Evolutionary conservation across 2,329 filamentous ascomycete genomes (phyloP), one percentile per base, ranked within the genome.

Genomic region (Cladophialophora exuberans): DNA sequence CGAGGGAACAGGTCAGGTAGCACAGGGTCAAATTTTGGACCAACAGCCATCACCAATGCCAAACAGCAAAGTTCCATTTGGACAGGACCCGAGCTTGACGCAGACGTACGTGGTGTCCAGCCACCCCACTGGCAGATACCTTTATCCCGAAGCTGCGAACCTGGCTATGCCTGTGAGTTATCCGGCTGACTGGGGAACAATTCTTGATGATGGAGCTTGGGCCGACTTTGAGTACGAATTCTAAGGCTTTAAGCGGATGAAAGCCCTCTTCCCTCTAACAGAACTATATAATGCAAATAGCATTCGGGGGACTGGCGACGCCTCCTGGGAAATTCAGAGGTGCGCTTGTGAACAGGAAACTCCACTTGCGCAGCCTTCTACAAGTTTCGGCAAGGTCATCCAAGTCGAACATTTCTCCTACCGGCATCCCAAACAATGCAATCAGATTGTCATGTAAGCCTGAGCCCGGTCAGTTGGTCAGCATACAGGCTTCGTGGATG

Each of bases 321-420:
- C 71, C 72, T 69, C 73, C 72, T 54, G 67, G 66, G 54, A 73
- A 67, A 64, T 73, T 73, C 10, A 70, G 68, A 44, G 73, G 73
- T 23, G 72, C 69, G 66, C 73, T 75, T 3, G 71, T 73, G 60
- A 76, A 55, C 51, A 76, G 74, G 48, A 76, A 74, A 6, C 64
- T 67, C 68, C 70, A 76, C 57, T 67, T 68, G 11, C 67, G 67
- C 41, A 64, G 42, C 56, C 67, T 65, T 47, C 67, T 59, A 64
- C 72, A 75, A 31, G 65, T 65, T 33, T 46, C 57, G 10, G 70
- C 68, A 47, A 76, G 52, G 17, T 38, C 61, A 50, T 76, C 72
- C 58, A 76, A 59, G 69, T 76, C 69, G 49, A 65, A 65, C 35
- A 64, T 43, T 43, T 66, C 64, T 9, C 64, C 64, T 10, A 66